Evolutionary conservation across 129 eudicot species (phyloP), one percentile per base, ranked within the genome.

Genomic region (Helianthus tuberosus): DNA sequence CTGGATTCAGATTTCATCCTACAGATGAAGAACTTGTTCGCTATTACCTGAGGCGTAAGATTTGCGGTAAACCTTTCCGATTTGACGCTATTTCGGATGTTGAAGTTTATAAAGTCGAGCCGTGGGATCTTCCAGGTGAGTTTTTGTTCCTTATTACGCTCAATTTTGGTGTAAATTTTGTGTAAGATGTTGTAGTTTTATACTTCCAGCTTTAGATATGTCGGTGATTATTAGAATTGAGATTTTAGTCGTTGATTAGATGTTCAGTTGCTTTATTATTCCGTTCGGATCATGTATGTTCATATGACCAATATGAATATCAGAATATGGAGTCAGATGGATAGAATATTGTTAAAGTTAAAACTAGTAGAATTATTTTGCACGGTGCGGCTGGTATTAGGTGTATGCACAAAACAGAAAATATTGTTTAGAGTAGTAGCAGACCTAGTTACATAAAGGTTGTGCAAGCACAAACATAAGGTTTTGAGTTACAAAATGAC

Each of bases 61-160:
- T 88, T 68, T 75, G 79, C 53, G 89, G 88, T 2, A 88, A 82
- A 47, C 73, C 89, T 8, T 82, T 91, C 8, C 86, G 83, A 4
- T 69, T 86, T 46, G 89, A 86, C 41, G 87, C 92, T 2, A 88
- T 91, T 57, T 81, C 89, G 14, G 91, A 88, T 15, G 75, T 91
- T 66, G 97, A 91, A 69, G 84, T 91, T 25, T 91, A 91, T 79
- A 91, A 84, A 77, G 78, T 74, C 13, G 97, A 88, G 77, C 97
- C 97, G 0, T 91, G 96, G 95, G 98, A 93, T 75, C 96, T 93
- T 32, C 98, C 96, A 38, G 88, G 96, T 93, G 14, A 6, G 64
- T 65, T 51, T 6, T 6, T 20, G 64, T 71, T 62, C 4, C 14
- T 36, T 46, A 60, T 60, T 27, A 5, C 16, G 47, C 25, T 52